These are phyloP conservation scores for Dactylonectria macrodidyma DNA, from an alignment of 2,329 filamentous ascomycete species.

Conservation along the genomic window DNA sequence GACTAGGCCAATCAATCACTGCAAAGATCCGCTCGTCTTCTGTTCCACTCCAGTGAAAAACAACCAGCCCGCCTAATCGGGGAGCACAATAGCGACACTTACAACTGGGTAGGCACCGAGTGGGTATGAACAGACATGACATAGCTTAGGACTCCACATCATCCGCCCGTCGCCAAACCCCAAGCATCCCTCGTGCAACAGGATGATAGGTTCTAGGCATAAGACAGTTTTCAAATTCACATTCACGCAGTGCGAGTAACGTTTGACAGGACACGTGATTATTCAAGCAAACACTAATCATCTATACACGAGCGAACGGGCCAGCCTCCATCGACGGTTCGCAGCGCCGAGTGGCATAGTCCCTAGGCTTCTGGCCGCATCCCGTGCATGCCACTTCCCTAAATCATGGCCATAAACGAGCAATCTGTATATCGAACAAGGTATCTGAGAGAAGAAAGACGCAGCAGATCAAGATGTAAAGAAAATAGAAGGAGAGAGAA, in stretches of 20 bases:
- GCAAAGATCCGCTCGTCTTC: neutral
- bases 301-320: constrained; percentile 55
- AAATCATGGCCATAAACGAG: constrained; percentile 46
- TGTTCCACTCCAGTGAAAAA: neutral
- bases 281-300: constrained; percentile 53
- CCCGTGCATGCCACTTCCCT: constrained; percentile 41
- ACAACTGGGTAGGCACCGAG: too few relatives aligned
- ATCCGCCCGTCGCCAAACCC: too few relatives aligned
- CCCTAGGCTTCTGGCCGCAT: constrained; percentile 33
- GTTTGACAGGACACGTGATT: constrained; percentile 48
- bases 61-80: neutral
- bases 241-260: neutral
- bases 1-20: neutral
- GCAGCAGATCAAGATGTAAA: constrained; percentile 37
- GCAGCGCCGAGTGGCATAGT: constrained; percentile 28
- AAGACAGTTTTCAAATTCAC: neutral
- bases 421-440: constrained; percentile 72
- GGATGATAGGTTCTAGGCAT: neutral
- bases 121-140: too few relatives aligned
- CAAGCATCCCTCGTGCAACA: neutral
- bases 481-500: constrained; percentile 43
- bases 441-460: constrained; percentile 63
- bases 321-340: constrained; percentile 48
- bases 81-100: neutral
- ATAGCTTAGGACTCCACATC: too few relatives aligned